These are phyloP conservation scores for Populus hybrid DNA, from an alignment of 441 rosid genomes.

Conservation along the genomic window DNA sequence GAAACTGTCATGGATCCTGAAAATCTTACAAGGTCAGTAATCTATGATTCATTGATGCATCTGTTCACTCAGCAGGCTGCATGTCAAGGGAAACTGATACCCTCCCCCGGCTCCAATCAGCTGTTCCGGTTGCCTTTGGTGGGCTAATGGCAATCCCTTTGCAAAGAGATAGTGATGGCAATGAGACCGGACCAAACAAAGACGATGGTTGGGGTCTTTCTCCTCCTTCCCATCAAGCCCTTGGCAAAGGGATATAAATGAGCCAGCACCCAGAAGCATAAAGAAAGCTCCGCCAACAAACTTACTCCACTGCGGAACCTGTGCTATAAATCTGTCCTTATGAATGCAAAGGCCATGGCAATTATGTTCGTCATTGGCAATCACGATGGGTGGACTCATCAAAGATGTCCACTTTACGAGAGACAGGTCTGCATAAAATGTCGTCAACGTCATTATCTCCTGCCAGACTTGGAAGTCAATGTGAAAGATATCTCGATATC, in stretches of 20 bases:
- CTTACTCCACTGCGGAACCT: constrained; percentile 75
- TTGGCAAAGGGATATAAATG: constrained; percentile 91
- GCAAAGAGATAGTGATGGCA: constrained; percentile 70
- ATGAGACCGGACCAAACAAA: constrained; percentile 90
- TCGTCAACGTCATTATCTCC: constrained; percentile 79
- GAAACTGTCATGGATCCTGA: background rate
- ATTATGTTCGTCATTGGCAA: constrained; percentile 80
- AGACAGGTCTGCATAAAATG: constrained; percentile 64
- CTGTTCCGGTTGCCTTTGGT: constrained; percentile 17
- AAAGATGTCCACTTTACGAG: constrained; percentile 80
- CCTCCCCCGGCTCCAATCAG: constrained; percentile 29
- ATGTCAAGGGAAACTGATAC: too few relatives aligned
- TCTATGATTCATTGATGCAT: background rate
- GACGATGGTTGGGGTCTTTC: constrained; percentile 84
- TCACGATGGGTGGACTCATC: constrained; percentile 83
- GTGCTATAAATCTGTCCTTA: constrained; percentile 63
- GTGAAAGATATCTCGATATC: constrained; percentile 91
- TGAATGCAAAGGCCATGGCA: constrained; percentile 59
- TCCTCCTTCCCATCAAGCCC: constrained; percentile 84
- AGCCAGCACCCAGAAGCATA: constrained; percentile 86
- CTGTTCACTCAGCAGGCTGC: background rate
- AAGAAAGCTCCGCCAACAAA: constrained; percentile 87
- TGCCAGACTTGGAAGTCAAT: constrained; percentile 63
- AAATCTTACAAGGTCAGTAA: background rate
- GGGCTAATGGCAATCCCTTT: constrained; percentile 73